These are phyloP conservation scores for Hippophae gyantsensis DNA, from an alignment of 306 rosid species.

Conservation along the genomic window DNA sequence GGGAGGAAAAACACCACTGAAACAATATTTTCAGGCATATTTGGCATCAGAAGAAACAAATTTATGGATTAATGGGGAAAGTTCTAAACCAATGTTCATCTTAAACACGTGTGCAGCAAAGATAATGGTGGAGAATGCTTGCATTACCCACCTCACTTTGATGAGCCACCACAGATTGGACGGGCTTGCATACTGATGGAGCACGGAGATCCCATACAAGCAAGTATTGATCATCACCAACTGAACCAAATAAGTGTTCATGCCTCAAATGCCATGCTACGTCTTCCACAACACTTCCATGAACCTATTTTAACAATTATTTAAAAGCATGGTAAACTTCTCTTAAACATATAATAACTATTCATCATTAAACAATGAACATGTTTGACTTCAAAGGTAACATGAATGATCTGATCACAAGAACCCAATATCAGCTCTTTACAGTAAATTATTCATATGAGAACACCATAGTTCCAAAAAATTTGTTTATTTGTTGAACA, in stretches of 20 bases:
- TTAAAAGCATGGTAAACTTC: conserved; percentile 7
- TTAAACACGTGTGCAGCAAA: neutral
- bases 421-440: conserved; percentile 3
- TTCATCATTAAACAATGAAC: neutral
- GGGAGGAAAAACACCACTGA: neutral
- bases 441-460: neutral
- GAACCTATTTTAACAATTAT: conserved; percentile 38
- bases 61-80: too few species aligned
- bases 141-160: conserved; percentile 66
- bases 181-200: conserved; percentile 76
- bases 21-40: neutral
- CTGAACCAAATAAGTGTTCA: conserved; percentile 93
- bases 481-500: too few species aligned
- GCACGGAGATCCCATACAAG: conserved; percentile 90
- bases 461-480: too few species aligned
- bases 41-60: too few species aligned
- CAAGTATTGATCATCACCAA: conserved; percentile 91
- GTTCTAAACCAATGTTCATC: too few species aligned
- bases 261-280: conserved; percentile 99
- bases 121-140: neutral
- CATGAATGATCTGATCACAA: neutral
- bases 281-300: conserved; percentile 97
- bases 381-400: neutral
- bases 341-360: neutral
- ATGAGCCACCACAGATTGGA: conserved; percentile 89